Evolutionary conservation across 331 rosid genomes (phyloP), one percentile per base, ranked within the genome.

Genomic region (Quercus tomentella): DNA sequence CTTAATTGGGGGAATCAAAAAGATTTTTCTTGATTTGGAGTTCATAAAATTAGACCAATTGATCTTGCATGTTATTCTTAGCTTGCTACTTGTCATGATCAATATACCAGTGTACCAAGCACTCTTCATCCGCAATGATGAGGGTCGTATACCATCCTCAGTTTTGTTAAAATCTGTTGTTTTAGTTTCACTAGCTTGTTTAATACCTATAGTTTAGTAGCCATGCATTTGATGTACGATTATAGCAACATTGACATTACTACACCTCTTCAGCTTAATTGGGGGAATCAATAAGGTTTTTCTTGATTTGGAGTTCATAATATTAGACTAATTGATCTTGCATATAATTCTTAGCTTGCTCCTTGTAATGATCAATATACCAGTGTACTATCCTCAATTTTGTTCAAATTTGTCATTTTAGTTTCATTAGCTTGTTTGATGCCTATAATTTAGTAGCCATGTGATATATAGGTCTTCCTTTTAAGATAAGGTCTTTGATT

Each of bases 271-370:
- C 37, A 61, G 83, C 61, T 75, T 89, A 3, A 11, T 86, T 45
- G 82, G 26, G 94, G 91, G 49, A 43, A 76, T 87, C 7, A 86
- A 4, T 82, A 83, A 74, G 77, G 60, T 85, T 77, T 17, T 77
- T 6, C 58, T 82, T 82, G 89, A 78, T 23, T 21, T 26, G 23
- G 79, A 41, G 71, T 80, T 37, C 71, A 45, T 55, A 68, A 70
- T 37, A 6, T 61, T 77, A 25, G 84, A 82, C 60, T 82, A 79
- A 43, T 77, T 91, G 55, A 75, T 86, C 25, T 1, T 82, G 51
- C 96, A 94, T 37, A 70, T 82, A 69, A 1, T 87, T 78, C 78
- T 91, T 16, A 79, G 87, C 76, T 84, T 69, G 80, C 66, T 89
- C 31, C 65, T 88, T 4, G 90, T 87, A 43, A 9, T 84, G 80